These are phyloP conservation scores for Schrenkiella parvula DNA, from an alignment of 345 rosid genomes.

Conservation along the genomic window DNA sequence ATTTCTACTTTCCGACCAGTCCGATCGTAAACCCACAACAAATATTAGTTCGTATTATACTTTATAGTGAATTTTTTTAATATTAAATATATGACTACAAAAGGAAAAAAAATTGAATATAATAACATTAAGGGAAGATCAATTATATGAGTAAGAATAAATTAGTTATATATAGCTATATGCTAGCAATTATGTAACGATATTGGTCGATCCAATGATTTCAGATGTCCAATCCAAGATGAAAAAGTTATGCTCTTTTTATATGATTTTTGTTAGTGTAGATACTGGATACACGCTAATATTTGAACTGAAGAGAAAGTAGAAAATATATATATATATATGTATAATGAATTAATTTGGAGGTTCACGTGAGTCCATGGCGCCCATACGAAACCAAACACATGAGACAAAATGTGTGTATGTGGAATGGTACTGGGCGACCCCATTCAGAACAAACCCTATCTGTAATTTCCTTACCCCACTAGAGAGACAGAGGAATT, in stretches of 20 bases:
- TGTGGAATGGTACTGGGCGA: constrained; percentile 30
- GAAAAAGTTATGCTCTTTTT: neutral
- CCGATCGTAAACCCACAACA: neutral
- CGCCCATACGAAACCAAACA: constrained; percentile 33
- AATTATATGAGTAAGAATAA: neutral
- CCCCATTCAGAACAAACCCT: constrained; percentile 33
- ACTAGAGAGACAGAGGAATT: constrained; percentile 16
- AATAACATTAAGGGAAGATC: neutral
- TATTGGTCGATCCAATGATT: neutral
- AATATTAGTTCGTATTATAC: neutral
- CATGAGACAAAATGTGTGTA: constrained; percentile 30
- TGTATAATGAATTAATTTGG: constrained; percentile 1
- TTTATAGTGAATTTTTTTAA: neutral
- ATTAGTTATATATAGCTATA: too few species aligned
- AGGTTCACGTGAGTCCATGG: constrained; percentile 40
- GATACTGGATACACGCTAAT: neutral
- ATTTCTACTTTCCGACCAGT: constrained; percentile 2
- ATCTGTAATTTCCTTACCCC: constrained; percentile 30
- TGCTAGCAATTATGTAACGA: neutral
- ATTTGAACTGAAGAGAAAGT: neutral
- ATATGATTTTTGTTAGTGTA: neutral
- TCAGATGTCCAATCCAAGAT: neutral
- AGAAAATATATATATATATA: too few species aligned
- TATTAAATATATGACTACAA: neutral
- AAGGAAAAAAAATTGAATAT: neutral